phyloP scores from a whole-genome alignment of 768 basidiomycete species.

The Rhizopogon salebrosus region DNA sequence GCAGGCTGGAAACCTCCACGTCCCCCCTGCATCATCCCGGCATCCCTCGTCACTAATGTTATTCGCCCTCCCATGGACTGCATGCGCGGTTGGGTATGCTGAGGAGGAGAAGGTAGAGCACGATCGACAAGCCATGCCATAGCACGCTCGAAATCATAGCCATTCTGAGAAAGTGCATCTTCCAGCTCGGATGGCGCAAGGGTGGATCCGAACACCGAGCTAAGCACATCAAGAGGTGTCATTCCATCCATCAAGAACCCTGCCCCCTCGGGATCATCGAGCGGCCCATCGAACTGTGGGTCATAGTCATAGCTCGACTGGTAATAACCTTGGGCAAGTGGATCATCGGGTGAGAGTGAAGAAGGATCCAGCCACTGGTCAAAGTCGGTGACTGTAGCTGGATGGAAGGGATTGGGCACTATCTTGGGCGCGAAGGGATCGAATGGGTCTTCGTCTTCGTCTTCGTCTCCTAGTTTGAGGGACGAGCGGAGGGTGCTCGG shows the following conservation, averaged over 20 bases:
- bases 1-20: slow-evolving; percentile 31
- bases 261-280: slow-evolving; percentile 45
- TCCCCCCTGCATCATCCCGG: slow-evolving; percentile 34
- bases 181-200: slow-evolving; percentile 89
- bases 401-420: slow-evolving; percentile 53
- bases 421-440: slow-evolving; percentile 58
- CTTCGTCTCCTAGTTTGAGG: slow-evolving; percentile 50
- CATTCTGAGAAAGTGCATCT: slow-evolving; percentile 82
- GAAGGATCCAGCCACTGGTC: slow-evolving; percentile 56
- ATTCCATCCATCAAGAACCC: slow-evolving; percentile 82
- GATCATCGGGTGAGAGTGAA: slow-evolving; percentile 48
- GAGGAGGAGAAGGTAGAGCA: slow-evolving; percentile 42
- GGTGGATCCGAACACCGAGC: slow-evolving; percentile 88
- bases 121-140: slow-evolving; percentile 94
- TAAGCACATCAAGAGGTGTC: slow-evolving; percentile 96
- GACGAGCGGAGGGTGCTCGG: slow-evolving; percentile 71
- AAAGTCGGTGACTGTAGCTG: slow-evolving; percentile 58
- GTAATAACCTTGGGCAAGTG: slow-evolving; percentile 28
- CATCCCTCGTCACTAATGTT: slow-evolving; percentile 58
- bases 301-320: slow-evolving; percentile 27
- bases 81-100: slow-evolving; percentile 36
- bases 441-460: slow-evolving; percentile 82
- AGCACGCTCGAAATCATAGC: slow-evolving; percentile 92
- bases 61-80: slow-evolving; percentile 66
- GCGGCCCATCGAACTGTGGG: slow-evolving; percentile 23